Percentiles rank a stretch among this genome's conserved stretches.
phyloP scores from a whole-genome alignment of 177 flowering plant genomes.

The Vitis hybrid region DNA sequence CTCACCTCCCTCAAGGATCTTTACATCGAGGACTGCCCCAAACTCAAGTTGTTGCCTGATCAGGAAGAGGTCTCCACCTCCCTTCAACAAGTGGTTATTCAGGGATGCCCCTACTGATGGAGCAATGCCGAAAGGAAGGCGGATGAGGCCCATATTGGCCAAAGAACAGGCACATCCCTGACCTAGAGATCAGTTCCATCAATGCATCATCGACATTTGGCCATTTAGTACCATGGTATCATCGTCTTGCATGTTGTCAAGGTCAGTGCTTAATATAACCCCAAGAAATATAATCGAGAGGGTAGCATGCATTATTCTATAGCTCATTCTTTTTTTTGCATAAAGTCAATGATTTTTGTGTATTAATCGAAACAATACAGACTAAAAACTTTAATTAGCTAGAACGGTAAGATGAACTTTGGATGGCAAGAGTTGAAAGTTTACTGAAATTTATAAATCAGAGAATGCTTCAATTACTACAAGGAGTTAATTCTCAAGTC shows the following conservation, averaged over 20 bases:
- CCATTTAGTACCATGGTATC: neutral
- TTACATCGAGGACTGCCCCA: slow-evolving; percentile 13
- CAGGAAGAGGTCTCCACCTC: slow-evolving; percentile 12
- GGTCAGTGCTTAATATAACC: neutral
- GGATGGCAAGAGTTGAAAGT: no score
- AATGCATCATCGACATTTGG: neutral
- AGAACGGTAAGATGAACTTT: no score
- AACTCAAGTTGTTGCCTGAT: slow-evolving; percentile 12
- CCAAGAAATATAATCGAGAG: no score
- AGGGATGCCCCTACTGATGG: slow-evolving; percentile 8
- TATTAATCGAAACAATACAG: no score
- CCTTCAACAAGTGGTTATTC: slow-evolving; percentile 14
- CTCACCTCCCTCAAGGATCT: neutral
- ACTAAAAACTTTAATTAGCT: no score
- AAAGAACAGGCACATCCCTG: slow-evolving; percentile 9
- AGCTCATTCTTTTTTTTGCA: no score
- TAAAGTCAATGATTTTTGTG: no score
- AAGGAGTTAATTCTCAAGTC: no score
- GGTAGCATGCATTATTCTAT: no score
- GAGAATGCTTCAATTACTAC: no score
- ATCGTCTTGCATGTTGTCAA: neutral
- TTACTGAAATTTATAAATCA: no score
- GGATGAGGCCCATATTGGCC: slow-evolving; percentile 19
- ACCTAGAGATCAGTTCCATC: slow-evolving; percentile 5
- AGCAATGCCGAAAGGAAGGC: slow-evolving; percentile 7